Evolutionary conservation across 768 basidiomycete genomes (phyloP).

Genomic region (Boletus rubescentipes): DNA sequence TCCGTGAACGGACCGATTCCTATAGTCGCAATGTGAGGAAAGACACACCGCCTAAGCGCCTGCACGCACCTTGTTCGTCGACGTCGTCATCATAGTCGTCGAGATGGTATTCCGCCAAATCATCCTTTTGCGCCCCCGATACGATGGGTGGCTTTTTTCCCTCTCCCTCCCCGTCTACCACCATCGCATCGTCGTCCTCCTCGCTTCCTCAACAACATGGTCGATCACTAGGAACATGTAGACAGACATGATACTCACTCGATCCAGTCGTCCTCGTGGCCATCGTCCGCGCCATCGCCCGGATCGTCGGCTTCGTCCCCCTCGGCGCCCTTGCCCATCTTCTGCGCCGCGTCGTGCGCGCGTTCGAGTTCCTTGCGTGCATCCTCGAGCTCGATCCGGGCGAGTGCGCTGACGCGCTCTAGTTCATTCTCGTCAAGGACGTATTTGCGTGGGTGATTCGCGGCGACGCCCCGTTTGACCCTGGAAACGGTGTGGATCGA

Average conservation of each 20-base stretch:
- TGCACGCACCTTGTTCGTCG: constrained; percentile 31
- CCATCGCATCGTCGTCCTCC: constrained; percentile 61
- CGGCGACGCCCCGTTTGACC: constrained; percentile 80
- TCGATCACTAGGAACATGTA: constrained; percentile 11
- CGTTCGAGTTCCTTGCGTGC: constrained; percentile 82
- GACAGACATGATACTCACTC: constrained; percentile 62
- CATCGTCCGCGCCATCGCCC: constrained; percentile 39
- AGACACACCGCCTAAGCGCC: neutral
- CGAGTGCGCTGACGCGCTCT: constrained; percentile 83
- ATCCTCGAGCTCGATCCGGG: constrained; percentile 86
- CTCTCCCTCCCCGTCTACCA: constrained; percentile 43
- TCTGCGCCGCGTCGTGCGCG: constrained; percentile 71
- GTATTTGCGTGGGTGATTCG: constrained; percentile 80
- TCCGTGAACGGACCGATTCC: constrained; percentile 86
- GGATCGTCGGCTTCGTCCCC: constrained; percentile 64
- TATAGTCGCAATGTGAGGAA: constrained; percentile 21
- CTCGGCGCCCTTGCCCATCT: constrained; percentile 67
- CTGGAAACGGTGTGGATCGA: constrained; percentile 29
- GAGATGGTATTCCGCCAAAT: constrained; percentile 83
- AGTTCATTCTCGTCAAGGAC: constrained; percentile 88
- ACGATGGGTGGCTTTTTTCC: constrained; percentile 15
- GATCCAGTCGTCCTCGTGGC: constrained; percentile 69
- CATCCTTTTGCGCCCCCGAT: constrained; percentile 47
- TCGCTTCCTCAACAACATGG: constrained; percentile 35
- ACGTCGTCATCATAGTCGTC: constrained; percentile 90